Evolutionary conservation across 495 filamentous ascomycete species (phyloP).

Genomic region (Xanthoparmelia taractica): DNA sequence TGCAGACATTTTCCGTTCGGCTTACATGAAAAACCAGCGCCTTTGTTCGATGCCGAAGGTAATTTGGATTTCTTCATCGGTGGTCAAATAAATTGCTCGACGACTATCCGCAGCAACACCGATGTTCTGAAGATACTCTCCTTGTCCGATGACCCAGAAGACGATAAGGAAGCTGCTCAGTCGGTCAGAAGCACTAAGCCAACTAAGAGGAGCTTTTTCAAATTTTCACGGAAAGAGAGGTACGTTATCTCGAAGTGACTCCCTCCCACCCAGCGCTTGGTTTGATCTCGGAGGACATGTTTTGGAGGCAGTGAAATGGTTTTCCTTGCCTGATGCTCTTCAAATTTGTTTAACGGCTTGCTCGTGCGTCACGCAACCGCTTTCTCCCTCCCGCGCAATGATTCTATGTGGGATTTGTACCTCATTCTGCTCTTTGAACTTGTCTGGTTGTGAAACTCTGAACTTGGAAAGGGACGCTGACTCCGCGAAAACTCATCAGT

Average conservation of each 20-base stretch:
- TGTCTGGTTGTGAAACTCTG: not conserved
- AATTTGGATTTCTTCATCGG: constrained; percentile 44
- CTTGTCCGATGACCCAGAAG: constrained; percentile 27
- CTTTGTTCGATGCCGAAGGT: constrained; percentile 39
- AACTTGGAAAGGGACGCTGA: not conserved
- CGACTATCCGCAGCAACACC: constrained; percentile 40
- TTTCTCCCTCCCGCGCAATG: not conserved
- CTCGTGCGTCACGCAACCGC: not conserved
- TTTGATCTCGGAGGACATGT: no score
- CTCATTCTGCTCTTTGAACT: not conserved
- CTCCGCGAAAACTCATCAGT: not conserved
- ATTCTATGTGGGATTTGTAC: not conserved
- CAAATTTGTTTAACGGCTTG: not conserved
- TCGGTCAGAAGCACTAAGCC: constrained; percentile 18
- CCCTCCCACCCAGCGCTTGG: not conserved
- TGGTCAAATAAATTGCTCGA: constrained; percentile 50
- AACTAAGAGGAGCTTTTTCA: constrained; percentile 28
- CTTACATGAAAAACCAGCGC: constrained; percentile 29
- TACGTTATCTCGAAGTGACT: not conserved
- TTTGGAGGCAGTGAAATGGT: not conserved
- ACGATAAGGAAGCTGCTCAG: constrained; percentile 17
- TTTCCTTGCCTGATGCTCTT: not conserved
- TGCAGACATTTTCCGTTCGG: not conserved
- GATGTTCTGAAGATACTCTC: constrained; percentile 45
- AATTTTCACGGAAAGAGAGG: constrained; percentile 29